Percentiles rank a stretch among this genome's conserved stretches.
These are phyloP conservation scores for Crithidia sp. DNA, from an alignment of 208 protist genomes.

Conservation along the genomic window DNA sequence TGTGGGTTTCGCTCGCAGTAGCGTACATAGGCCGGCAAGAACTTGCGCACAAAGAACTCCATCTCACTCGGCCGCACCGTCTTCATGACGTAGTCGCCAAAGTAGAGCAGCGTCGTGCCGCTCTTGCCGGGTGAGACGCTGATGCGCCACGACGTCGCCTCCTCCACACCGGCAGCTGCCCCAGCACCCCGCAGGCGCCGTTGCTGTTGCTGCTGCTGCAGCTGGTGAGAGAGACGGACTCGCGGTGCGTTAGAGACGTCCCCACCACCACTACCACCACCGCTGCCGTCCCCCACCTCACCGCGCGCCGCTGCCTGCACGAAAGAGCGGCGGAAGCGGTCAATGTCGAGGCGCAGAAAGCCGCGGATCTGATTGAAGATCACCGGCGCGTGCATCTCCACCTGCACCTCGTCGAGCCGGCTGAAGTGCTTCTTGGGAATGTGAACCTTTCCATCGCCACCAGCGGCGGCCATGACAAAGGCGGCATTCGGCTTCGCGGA, in stretches of 20 bases:
- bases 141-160: constrained; percentile 66
- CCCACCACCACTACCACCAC: too few relatives aligned
- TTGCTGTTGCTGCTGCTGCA: constrained; percentile 19
- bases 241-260: background rate
- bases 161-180: constrained; percentile 15
- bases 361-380: constrained; percentile 83
- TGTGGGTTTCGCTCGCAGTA: constrained; percentile 86
- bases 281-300: background rate
- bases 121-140: constrained; percentile 87
- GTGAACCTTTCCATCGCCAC: constrained; percentile 23
- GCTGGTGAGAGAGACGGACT: background rate
- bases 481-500: constrained; percentile 18
- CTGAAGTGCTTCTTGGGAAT: constrained; percentile 38
- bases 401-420: constrained; percentile 71
- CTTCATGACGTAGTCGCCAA: constrained; percentile 92
- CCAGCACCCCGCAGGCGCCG: constrained; percentile 6
- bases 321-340: constrained; percentile 48
- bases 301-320: background rate
- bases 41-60: constrained; percentile 66
- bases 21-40: constrained; percentile 73
- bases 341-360: constrained; percentile 65
- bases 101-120: constrained; percentile 85
- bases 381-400: constrained; percentile 75
- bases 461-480: constrained; percentile 26
- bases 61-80: constrained; percentile 81